Evolutionary conservation across 495 filamentous ascomycete species (phyloP), one percentile per base, ranked within the genome.

Genomic region (Daldinia decipiens): DNA sequence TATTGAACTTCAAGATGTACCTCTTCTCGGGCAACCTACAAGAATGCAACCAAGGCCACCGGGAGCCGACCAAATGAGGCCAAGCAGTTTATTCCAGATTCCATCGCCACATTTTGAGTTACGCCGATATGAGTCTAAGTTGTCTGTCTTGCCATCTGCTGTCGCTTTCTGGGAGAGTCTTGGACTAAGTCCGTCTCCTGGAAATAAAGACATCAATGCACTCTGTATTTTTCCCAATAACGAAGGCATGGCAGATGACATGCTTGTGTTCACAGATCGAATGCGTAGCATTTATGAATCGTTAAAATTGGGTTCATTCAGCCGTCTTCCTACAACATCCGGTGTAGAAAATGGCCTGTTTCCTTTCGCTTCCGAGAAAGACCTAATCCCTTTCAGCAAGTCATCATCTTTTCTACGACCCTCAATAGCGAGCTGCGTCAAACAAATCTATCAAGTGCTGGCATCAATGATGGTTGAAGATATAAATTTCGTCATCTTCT

Each of bases 161-260:
- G 76, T 97, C 8, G 76, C 85, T 0, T 99, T 98, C 73, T 98
- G 96, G 96, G 94, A 98, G 70, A 91, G 90, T 24, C 85, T 98
- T 65, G 91, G 92, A 5, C 85, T 99, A 26, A 89, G 87, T 19
- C 95, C 96, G 19, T 86, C 88, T 34, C 87, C 88, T 76, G 93
- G 93, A 1, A 68, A 82, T 1, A 99, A 98, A 79, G 88, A 97
- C 73, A 83, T 98, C 31, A 86, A 87, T 9, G 88, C 89, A 12
- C 88, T 93, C 71, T 96, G 93, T 71, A 84, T 98, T n/a, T 91
- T 91, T 74, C 93, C 94, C 7, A 77, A 82, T 38, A 79, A 82
- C 31, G 84, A 88, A 21, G 86, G 86, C 8, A 79, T 90, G 50
- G 74, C 77, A 59, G 84, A 88, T 21, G 88, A 86, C 58, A 87